Conservation (phyloP, 768 basidiomycete genomes). For the Podaxis rugospora region DNA sequence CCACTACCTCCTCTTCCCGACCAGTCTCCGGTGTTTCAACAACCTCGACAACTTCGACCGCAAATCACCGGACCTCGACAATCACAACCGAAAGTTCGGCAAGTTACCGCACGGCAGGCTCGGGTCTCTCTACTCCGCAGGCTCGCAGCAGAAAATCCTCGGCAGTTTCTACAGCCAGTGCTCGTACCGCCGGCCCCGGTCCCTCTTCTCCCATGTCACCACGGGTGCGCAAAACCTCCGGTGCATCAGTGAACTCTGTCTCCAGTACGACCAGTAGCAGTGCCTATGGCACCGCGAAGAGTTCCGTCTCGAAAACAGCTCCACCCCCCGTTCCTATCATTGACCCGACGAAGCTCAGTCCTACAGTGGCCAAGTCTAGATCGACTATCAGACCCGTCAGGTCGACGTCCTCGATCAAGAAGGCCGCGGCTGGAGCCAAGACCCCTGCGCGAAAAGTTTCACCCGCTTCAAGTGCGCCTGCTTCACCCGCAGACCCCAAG, state of each 20-base stretch:
- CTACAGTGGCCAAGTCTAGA: not conserved
- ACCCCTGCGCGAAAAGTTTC: not conserved
- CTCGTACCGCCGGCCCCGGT: slow-evolving; percentile 8
- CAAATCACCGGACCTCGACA: not conserved
- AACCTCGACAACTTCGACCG: slow-evolving; percentile 6
- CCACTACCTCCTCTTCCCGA: slow-evolving; percentile 14
- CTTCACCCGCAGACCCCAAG: not conserved
- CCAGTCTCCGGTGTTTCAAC: slow-evolving; percentile 19
- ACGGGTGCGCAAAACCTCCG: slow-evolving; percentile 22
- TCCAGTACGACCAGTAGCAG: slow-evolving; percentile 17
- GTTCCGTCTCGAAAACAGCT: slow-evolving; percentile 11
- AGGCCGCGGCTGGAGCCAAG: not conserved
- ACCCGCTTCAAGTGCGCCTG: slow-evolving; percentile 6
- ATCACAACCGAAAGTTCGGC: slow-evolving; percentile 12
- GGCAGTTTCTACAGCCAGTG: slow-evolving; percentile 24
- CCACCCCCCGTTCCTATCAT: slow-evolving; percentile 14
- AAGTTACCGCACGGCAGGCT: slow-evolving; percentile 44
- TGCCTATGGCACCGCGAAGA: slow-evolving; percentile 14
- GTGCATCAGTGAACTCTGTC: slow-evolving; percentile 21
- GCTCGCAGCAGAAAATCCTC: slow-evolving; percentile 28
- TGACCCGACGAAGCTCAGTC: slow-evolving; percentile 11
- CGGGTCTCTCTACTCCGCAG: slow-evolving; percentile 20
- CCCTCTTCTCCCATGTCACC: slow-evolving; percentile 15
- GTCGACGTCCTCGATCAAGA: slow-evolving; percentile 8
- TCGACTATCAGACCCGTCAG: slow-evolving; percentile 3